phyloP scores from a whole-genome alignment of 1,139 yeast genomes.

The Pichia sp. region DNA sequence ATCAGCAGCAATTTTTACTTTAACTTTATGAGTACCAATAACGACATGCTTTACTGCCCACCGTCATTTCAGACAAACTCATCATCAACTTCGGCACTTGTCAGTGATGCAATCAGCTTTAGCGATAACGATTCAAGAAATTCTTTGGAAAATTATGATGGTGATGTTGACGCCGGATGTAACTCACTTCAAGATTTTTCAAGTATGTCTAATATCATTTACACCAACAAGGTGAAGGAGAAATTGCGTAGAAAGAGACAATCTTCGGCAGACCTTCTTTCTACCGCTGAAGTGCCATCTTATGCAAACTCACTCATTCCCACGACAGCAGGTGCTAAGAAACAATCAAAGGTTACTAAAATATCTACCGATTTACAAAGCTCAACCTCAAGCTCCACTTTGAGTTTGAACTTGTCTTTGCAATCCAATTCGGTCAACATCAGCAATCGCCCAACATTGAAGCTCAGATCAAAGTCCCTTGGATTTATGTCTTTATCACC shows the following conservation, averaged over 20 bases:
- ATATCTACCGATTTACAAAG: neutral
- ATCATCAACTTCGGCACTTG: neutral
- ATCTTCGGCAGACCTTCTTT: constrained; percentile 3
- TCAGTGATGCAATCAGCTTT: neutral
- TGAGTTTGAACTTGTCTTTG: neutral
- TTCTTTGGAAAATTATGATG: no score
- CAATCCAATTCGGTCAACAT: no score
- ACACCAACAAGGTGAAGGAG: constrained; percentile 11
- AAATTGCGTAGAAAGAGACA: constrained; percentile 10
- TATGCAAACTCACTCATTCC: neutral
- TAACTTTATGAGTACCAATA: no score
- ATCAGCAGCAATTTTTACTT: no score
- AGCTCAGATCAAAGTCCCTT: constrained; percentile 15
- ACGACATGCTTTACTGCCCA: no score
- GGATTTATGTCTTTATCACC: neutral
- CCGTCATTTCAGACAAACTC: no score
- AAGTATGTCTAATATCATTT: constrained; percentile 10
- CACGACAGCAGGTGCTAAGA: neutral
- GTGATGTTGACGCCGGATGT: no score
- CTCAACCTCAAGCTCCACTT: neutral
- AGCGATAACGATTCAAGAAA: neutral
- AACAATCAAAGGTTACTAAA: neutral
- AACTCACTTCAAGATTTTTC: constrained; percentile 9
- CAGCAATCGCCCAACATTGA: no score
- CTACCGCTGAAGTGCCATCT: neutral